A percentile compares a stretch with the other conserved stretches of the same genome.
phyloP scores from a whole-genome alignment of 495 filamentous ascomycete species.

The Penicillium silybi region DNA sequence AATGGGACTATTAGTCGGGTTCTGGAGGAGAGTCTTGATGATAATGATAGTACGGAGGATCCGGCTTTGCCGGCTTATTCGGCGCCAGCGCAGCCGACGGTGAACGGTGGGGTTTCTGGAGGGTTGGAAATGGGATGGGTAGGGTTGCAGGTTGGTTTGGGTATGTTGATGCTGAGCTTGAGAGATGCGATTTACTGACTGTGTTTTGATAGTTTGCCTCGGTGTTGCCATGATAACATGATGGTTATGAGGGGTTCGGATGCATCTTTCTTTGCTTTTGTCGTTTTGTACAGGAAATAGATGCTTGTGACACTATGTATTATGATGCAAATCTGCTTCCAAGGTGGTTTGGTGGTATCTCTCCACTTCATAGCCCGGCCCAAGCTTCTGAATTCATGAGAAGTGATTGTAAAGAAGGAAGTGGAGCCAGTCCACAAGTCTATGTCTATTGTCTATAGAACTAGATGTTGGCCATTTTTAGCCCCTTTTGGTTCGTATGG shows the following conservation, averaged over 20 bases:
- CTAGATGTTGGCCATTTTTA: no score
- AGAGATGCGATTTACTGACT: no score
- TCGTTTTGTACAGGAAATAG: no score
- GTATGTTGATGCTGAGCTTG: no score
- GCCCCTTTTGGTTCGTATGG: no score
- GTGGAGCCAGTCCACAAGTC: background rate
- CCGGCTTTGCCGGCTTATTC: conserved; percentile 11
- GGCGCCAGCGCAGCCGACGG: conserved; percentile 7
- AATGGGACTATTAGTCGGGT: conserved; percentile 15
- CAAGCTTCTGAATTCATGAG: background rate
- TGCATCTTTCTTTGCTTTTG: no score
- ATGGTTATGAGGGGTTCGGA: no score
- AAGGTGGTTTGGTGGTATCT: no score
- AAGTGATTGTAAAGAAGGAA: background rate
- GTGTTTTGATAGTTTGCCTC: no score
- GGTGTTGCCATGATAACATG: no score
- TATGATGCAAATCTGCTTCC: no score
- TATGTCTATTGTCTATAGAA: background rate
- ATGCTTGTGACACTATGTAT: no score
- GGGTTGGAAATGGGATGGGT: background rate
- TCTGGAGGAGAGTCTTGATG: conserved; percentile 13
- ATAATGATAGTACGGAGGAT: conserved; percentile 13
- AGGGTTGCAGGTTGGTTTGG: background rate
- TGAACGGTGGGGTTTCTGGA: background rate
- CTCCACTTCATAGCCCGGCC: background rate